phyloP scores from a whole-genome alignment of 805 yeast genomes.

The Peterozyma xylosa region DNA sequence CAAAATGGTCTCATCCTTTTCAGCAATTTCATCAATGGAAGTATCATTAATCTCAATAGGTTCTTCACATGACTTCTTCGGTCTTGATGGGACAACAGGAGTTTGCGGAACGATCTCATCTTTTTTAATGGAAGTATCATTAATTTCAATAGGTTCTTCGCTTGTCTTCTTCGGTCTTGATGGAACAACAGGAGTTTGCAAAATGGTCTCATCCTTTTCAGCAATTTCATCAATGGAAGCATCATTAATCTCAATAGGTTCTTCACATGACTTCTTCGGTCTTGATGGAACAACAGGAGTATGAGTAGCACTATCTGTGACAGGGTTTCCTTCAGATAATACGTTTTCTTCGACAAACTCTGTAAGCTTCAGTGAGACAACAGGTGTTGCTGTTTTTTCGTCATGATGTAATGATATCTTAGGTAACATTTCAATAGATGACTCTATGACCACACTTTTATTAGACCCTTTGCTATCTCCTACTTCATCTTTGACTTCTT shows the following conservation, averaged over 20 bases:
- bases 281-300: slow-evolving; percentile 3
- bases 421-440: too few relatives aligned
- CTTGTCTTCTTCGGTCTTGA: slow-evolving; percentile 6
- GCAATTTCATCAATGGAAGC: background rate
- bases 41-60: background rate
- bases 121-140: too few relatives aligned
- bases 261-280: background rate
- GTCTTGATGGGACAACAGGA: slow-evolving; percentile 4
- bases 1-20: background rate
- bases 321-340: too few relatives aligned
- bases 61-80: background rate
- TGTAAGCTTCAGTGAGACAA: too few relatives aligned
- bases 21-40: too few relatives aligned
- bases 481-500: background rate
- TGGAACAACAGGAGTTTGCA: slow-evolving; percentile 9
- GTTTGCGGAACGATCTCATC: background rate
- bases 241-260: background rate
- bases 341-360: too few relatives aligned
- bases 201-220: background rate
- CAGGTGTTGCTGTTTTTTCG: too few relatives aligned
- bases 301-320: background rate
- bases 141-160: background rate
- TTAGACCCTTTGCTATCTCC: background rate
- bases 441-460: background rate
- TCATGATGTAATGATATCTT: too few relatives aligned